phyloP scores from a whole-genome alignment of 2,329 filamentous ascomycete genomes.

The Mariannaea elegans region DNA sequence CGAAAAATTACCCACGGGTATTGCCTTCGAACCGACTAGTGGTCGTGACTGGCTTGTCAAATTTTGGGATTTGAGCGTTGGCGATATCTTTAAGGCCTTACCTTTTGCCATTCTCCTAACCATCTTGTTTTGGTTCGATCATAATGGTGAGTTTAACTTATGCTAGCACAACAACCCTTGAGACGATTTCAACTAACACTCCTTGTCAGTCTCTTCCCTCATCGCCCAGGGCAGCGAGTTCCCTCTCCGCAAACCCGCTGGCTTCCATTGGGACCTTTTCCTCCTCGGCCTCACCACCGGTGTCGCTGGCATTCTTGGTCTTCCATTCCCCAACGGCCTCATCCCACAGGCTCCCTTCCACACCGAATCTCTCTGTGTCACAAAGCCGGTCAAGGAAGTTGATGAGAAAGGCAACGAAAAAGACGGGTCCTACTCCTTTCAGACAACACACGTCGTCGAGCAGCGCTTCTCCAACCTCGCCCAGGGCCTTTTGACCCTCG shows the following conservation, averaged over 20 bases:
- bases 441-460: conserved; percentile 73
- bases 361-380: conserved; percentile 80
- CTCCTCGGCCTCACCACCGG: conserved; percentile 82
- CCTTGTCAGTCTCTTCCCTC: conserved; percentile 73
- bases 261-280: conserved; percentile 88
- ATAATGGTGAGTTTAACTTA: conserved; percentile 68
- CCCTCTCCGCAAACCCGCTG: conserved; percentile 80
- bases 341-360: conserved; percentile 88
- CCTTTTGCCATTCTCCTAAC: conserved; percentile 87
- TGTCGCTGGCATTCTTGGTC: conserved; percentile 76
- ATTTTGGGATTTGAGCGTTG: conserved; percentile 80
- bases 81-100: conserved; percentile 83
- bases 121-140: conserved; percentile 89
- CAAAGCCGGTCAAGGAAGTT: conserved; percentile 58
- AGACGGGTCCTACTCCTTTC: conserved; percentile 59
- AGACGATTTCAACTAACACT: conserved; percentile 7
- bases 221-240: conserved; percentile 87
- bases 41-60: conserved; percentile 80
- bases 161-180: neutral
- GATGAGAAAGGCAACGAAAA: conserved; percentile 65
- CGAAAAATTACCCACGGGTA: conserved; percentile 77
- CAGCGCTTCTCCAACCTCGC: conserved; percentile 82
- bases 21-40: conserved; percentile 80
- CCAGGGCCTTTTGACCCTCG: conserved; percentile 79
- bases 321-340: conserved; percentile 84